Evolutionary conservation across 2,329 filamentous ascomycete species (phyloP), one percentile per base, ranked within the genome.

Genomic region (Dactylellina haptotyla): DNA sequence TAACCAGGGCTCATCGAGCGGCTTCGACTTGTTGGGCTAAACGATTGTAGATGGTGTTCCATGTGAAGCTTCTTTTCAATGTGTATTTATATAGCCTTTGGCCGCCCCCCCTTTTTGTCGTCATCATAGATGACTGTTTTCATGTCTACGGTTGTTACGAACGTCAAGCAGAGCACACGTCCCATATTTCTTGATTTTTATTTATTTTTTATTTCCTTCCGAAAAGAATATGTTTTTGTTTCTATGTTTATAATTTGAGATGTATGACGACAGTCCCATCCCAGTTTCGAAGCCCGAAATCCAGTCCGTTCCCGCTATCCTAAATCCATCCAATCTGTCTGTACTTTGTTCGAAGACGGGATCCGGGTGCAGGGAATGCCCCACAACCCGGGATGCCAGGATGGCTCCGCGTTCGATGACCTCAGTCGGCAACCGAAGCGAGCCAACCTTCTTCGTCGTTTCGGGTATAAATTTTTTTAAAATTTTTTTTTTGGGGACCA

Each of bases 241-340:
- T 62, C 39, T 56, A 61, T 69, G 64, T 69, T 69, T 54, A 69
- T 69, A 69, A 62, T 61, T 69, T 69, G 56, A 61, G 46, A 51
- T 54, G 48, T 61, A 69, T 46, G 51, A 62, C 48, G 34, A 57
- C 37, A 39, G 18, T 23, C 23, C n/a, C n/a, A n/a, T 26, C 20
- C 45, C 32, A 54, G 1, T 34, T 5, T 12, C 2, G 5, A 18
- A n/a, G 26, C 23, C 20, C 5, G 14, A n/a, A n/a, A n/a, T n/a
- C 14, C 18, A n/a, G 50, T 54, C 30, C 18, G 14, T 50, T n/a
- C n/a, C n/a, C n/a, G n/a, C n/a, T n/a, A n/a, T n/a, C n/a, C n/a
- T n/a, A n/a, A n/a, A n/a, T n/a, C n/a, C n/a, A n/a, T n/a, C n/a
- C n/a, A n/a, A n/a, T n/a, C n/a, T n/a, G n/a, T n/a, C n/a, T n/a